Base-by-base conservation (phyloP, 257 asterid species). In the Marsdenia floribunda region DNA sequence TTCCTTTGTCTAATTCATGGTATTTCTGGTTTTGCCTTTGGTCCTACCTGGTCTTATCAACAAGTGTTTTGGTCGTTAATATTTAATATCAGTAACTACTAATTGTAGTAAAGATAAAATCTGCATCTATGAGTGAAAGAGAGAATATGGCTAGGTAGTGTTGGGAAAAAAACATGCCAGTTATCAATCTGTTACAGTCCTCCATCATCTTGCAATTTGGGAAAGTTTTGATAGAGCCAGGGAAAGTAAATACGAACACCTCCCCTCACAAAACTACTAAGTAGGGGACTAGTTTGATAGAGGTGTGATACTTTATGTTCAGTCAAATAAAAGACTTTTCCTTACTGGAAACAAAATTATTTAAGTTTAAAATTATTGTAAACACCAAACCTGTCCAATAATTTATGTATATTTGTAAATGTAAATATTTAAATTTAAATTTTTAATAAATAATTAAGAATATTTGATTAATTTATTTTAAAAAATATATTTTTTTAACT, bases 381-480 rank as follows among this genome's bases (percentile, higher is more conserved):
- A 75, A 70, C 60, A 74, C 8, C 33, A 69, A 55, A 95, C 99
- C 97, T 95, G 99, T 57, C 99, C 99, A 73, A 92, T 89, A n/a
- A n/a, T n/a, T n/a, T n/a, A n/a, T n/a, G n/a, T n/a, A n/a, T n/a
- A n/a, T n/a, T n/a, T n/a, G n/a, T n/a, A n/a, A n/a, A n/a, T n/a
- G n/a, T n/a, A n/a, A n/a, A n/a, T n/a, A n/a, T n/a, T n/a, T n/a
- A n/a, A n/a, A n/a, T n/a, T n/a, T n/a, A n/a, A n/a, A n/a, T n/a
- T n/a, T n/a, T n/a, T n/a, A n/a, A n/a, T n/a, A n/a, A n/a, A n/a
- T n/a, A n/a, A n/a, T n/a, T n/a, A n/a, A n/a, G n/a, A n/a, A n/a
- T n/a, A n/a, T n/a, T n/a, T n/a, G n/a, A n/a, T n/a, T n/a, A n/a
- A n/a, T n/a, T n/a, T n/a, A n/a, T n/a, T n/a, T n/a, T n/a, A n/a